phyloP scores from a whole-genome alignment of 139 green algal genomes.

The Closterium sp. region DNA sequence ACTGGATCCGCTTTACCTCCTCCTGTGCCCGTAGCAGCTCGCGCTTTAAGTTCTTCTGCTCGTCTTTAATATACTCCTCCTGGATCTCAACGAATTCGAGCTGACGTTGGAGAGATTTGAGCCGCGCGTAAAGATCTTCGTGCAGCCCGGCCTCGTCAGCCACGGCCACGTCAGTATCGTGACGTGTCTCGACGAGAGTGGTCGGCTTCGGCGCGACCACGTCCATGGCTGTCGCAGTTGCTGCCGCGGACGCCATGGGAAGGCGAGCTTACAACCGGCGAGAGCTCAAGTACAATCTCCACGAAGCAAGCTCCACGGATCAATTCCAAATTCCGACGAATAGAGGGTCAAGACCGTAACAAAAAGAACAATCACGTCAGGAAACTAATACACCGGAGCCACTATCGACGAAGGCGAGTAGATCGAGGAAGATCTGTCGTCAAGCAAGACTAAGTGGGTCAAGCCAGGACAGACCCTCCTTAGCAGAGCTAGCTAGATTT shows the following conservation, averaged over 20 bases:
- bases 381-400: not conserved
- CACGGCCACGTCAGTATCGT: not conserved
- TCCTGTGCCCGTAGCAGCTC: slow-evolving; percentile 97
- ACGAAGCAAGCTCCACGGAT: no score
- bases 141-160: not conserved
- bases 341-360: not conserved
- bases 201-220: not conserved
- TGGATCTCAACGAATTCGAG: slow-evolving; percentile 99
- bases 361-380: not conserved
- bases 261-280: not conserved
- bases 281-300: no score
- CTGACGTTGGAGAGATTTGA: slow-evolving; percentile 92
- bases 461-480: no score
- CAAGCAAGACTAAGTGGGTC: no score
- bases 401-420: not conserved
- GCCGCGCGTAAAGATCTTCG: slow-evolving; percentile 58
- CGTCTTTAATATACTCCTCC: slow-evolving; percentile 99
- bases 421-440: not conserved
- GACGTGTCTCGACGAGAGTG: not conserved
- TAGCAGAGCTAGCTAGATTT: no score
- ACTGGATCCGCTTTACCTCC: slow-evolving; percentile 97
- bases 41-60: slow-evolving; percentile 96
- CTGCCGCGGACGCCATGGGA: not conserved
- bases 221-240: not conserved
- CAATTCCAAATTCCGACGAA: no score